A percentile compares a stretch with the other conserved stretches of the same genome.
phyloP scores from a whole-genome alignment of 805 yeast species.

The Tetrapisispora nanseiensis region DNA sequence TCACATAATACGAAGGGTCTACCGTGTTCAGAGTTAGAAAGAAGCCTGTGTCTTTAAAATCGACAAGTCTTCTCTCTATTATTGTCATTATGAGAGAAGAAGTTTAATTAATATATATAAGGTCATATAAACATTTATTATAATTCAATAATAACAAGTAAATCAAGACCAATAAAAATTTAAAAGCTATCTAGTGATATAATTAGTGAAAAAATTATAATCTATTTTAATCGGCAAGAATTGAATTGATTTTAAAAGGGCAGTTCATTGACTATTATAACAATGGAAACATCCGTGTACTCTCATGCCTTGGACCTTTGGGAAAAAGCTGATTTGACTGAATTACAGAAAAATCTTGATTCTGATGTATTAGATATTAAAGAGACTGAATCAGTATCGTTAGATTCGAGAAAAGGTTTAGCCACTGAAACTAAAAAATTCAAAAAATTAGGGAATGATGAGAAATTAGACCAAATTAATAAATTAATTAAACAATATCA shows the following conservation, averaged over 20 bases:
- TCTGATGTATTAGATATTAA: slow-evolving; percentile 63
- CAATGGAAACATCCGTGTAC: slow-evolving; percentile 26
- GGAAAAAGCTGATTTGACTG: slow-evolving; percentile 63
- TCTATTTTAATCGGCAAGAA: background rate
- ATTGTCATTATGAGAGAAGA: too few relatives aligned
- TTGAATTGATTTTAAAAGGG: too few relatives aligned
- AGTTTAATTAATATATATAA: too few relatives aligned
- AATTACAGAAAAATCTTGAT: slow-evolving; percentile 65
- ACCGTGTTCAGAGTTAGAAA: background rate
- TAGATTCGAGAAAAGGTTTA: slow-evolving; percentile 61
- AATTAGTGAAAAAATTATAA: background rate
- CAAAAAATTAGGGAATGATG: slow-evolving; percentile 48
- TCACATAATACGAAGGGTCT: background rate
- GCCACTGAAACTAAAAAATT: slow-evolving; percentile 79
- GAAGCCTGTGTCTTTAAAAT: too few relatives aligned
- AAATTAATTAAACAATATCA: slow-evolving; percentile 69
- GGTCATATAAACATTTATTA: too few relatives aligned
- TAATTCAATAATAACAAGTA: too few relatives aligned
- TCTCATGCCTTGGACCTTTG: slow-evolving; percentile 56
- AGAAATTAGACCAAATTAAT: slow-evolving; percentile 40
- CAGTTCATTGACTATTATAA: too few relatives aligned
- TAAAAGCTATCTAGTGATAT: background rate
- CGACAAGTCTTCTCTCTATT: too few relatives aligned
- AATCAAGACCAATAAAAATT: too few relatives aligned
- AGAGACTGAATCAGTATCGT: slow-evolving; percentile 56